phyloP scores from a whole-genome alignment of 2,329 filamentous ascomycete genomes.

The Calonectria fujianensis region DNA sequence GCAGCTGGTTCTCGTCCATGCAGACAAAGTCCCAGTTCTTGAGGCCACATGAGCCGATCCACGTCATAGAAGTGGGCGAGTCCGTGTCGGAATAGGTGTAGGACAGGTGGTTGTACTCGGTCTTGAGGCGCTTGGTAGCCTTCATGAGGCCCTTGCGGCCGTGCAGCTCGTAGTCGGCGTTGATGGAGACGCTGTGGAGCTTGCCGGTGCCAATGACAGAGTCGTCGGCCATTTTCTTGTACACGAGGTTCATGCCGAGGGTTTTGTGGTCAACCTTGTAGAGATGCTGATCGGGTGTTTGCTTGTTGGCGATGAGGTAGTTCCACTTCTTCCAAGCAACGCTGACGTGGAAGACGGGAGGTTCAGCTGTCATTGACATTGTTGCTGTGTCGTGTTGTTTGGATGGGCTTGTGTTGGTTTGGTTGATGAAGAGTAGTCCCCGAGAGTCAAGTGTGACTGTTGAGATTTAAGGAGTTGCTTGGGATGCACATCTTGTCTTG shows the following conservation, averaged over 20 bases:
- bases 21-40: constrained; percentile 52
- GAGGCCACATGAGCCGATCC: constrained; percentile 43
- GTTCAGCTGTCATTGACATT: not conserved
- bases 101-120: constrained; percentile 50
- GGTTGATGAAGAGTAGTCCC: not conserved
- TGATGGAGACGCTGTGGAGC: constrained; percentile 48
- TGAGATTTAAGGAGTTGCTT: not conserved
- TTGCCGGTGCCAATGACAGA: constrained; percentile 42
- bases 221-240: not conserved
- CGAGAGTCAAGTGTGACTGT: not conserved
- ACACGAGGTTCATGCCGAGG: constrained; percentile 20
- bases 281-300: not conserved
- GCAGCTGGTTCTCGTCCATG: constrained; percentile 42
- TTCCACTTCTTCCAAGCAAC: constrained; percentile 25
- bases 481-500: not conserved
- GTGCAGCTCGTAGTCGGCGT: constrained; percentile 48
- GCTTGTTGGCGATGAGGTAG: constrained; percentile 9
- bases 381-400: not conserved
- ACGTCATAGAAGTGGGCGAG: constrained; percentile 43
- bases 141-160: constrained; percentile 48
- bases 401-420: not conserved
- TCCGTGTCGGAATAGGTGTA: constrained; percentile 42
- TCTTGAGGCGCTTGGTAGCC: constrained; percentile 44
- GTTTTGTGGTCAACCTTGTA: constrained; percentile 19
- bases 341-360: constrained; percentile 7